Conservation (phyloP, 345 rosid genomes). For the Psidium friedrichsthalianum region DNA sequence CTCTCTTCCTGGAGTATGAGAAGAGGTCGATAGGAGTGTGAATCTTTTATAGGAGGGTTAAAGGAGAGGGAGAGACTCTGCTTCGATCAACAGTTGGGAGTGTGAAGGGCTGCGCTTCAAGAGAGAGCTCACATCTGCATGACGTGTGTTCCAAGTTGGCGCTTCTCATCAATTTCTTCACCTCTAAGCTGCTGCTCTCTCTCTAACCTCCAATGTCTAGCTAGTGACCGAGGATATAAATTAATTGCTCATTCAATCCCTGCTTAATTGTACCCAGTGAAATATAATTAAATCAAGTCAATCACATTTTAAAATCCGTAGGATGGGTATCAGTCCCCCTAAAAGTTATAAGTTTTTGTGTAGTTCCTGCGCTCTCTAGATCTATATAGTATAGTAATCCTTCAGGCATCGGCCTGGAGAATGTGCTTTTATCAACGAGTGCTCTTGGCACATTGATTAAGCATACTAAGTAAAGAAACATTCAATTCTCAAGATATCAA, state of each 20-base stretch:
- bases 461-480: not conserved
- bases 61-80: not conserved
- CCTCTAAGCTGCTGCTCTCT: not conserved
- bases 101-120: slow-evolving; percentile 22
- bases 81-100: not conserved
- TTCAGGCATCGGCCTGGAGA: not conserved
- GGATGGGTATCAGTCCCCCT: not conserved
- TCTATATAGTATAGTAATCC: too few species aligned
- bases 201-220: not conserved
- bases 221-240: not conserved
- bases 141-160: slow-evolving; percentile 48
- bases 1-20: slow-evolving; percentile 3
- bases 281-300: not conserved
- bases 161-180: slow-evolving; percentile 10
- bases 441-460: not conserved
- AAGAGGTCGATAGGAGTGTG: not conserved
- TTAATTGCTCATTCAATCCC: not conserved
- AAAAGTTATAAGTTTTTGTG: not conserved
- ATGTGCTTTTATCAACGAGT: not conserved
- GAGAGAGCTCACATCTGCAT: slow-evolving; percentile 18
- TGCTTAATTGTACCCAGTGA: not conserved
- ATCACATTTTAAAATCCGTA: not conserved
- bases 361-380: too few species aligned
- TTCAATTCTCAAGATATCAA: not conserved
- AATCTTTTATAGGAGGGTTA: not conserved